phyloP scores from a whole-genome alignment of 345 rosid genomes.

The Salix koriyanagi region DNA sequence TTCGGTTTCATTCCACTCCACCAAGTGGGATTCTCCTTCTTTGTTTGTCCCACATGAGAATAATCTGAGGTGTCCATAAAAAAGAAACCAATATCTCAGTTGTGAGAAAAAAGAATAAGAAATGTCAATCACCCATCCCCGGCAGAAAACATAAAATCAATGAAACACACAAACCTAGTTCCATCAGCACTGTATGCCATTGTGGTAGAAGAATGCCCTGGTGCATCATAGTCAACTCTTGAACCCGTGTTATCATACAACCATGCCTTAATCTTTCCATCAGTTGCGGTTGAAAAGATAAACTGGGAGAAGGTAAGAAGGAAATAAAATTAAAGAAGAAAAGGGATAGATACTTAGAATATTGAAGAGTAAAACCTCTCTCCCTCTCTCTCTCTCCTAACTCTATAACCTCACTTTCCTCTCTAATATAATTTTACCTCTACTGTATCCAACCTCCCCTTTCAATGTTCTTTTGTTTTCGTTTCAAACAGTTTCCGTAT shows the following conservation, averaged over 20 bases:
- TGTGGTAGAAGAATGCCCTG: constrained; percentile 61
- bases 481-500: not conserved
- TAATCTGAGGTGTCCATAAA: constrained; percentile 38
- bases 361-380: not conserved
- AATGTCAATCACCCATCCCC: constrained; percentile 4
- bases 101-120: not conserved
- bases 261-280: constrained; percentile 90
- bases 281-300: constrained; percentile 69
- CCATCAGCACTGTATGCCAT: constrained; percentile 88
- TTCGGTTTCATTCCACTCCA: constrained; percentile 93
- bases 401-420: not conserved
- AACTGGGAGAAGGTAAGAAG: constrained; percentile 37
- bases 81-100: constrained; percentile 8
- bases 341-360: not conserved
- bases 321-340: constrained; percentile 1
- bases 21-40: constrained; percentile 73
- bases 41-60: constrained; percentile 82
- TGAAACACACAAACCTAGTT: constrained; percentile 47
- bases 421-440: not conserved
- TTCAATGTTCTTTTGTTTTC: not conserved
- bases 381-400: not conserved
- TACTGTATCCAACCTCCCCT: not conserved
- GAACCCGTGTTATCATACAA: constrained; percentile 66
- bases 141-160: constrained; percentile 5
- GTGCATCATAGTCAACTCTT: constrained; percentile 81